Base-by-base conservation (phyloP, 129 eudicot genomes). In the Tanacetum coccineum region DNA sequence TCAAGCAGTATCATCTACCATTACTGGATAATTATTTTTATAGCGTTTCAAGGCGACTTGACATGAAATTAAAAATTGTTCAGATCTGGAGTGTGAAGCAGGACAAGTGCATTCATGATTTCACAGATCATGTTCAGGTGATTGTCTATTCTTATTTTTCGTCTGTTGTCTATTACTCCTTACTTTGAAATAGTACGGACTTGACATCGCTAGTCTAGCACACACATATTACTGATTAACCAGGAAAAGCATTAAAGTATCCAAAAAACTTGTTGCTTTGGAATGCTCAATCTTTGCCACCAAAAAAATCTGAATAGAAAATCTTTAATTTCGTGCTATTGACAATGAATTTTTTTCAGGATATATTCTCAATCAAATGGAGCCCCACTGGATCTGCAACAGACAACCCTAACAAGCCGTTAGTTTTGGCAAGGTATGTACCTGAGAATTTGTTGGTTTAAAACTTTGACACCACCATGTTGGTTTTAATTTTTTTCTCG, bases 31-130 rank as follows among this genome's bases (percentile, higher is more conserved):
- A 21, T 20, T 36, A 36, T 56, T 45, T 45, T 17, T 52, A n/a
- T 40, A 26, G 17, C 39, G 20, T n/a, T 36, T 9, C 42, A 17
- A 49, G 67, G 46, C 58, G 51, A 62, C 32, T 53, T 64, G 13
- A 47, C 15, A 20, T 59, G 22, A 25, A 42, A 67, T 73, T 36
- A 36, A 62, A n/a, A 53, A 20, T n/a, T 60, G 53, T 77, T 72
- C 77, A 87, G 95, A 73, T 87, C 30, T 87, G 89, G 95, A 83
- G 75, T 45, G 44, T 81, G 79, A 76, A 83, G 70, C 83, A 83
- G 53, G 78, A 81, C 19, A 71, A 39, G 9, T 75, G 28, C 64
- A 18, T 87, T 68, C 79, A 66, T 73, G 85, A 87, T 70, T 77
- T 87, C 18, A 76, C 61, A 75, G 84, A 74, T n/a, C 95, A 83